phyloP scores from a whole-genome alignment of 2,329 filamentous ascomycete genomes.

The Exophiala bonariae region DNA sequence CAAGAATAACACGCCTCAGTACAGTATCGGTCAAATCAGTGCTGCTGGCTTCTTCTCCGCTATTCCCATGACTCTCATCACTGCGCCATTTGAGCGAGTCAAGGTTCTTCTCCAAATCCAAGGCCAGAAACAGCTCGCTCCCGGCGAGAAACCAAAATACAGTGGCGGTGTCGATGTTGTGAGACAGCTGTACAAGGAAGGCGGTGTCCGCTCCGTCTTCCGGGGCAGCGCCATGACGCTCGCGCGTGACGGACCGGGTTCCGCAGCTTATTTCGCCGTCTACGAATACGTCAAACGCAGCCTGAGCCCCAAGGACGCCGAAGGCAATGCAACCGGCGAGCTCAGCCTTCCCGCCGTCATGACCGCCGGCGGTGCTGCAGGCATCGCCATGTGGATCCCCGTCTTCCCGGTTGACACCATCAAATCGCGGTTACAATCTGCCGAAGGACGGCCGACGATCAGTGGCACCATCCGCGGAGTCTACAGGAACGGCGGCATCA shows the following conservation, averaged over 20 bases:
- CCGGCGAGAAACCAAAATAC: constrained; percentile 92
- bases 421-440: constrained; percentile 90
- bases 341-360: constrained; percentile 81
- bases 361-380: constrained; percentile 82
- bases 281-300: constrained; percentile 93
- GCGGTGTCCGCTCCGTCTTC: constrained; percentile 88
- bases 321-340: constrained; percentile 71
- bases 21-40: constrained; percentile 83
- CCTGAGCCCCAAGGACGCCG: constrained; percentile 78
- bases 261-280: constrained; percentile 92
- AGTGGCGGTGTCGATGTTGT: constrained; percentile 85
- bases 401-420: constrained; percentile 97
- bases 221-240: constrained; percentile 87
- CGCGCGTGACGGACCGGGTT: constrained; percentile 88
- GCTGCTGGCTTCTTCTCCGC: constrained; percentile 96
- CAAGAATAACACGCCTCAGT: constrained; percentile 62
- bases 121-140: constrained; percentile 79
- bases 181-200: constrained; percentile 86
- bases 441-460: constrained; percentile 79
- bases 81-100: constrained; percentile 97
- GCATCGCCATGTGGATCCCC: constrained; percentile 98
- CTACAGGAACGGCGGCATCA: constrained; percentile 79
- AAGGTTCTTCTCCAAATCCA: constrained; percentile 98
- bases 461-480: constrained; percentile 76
- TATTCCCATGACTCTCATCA: constrained; percentile 95